A percentile compares a stretch with the other conserved stretches of the same genome.
These are phyloP conservation scores for Cicer arietinum DNA, from an alignment of 306 rosid species.

Conservation along the genomic window DNA sequence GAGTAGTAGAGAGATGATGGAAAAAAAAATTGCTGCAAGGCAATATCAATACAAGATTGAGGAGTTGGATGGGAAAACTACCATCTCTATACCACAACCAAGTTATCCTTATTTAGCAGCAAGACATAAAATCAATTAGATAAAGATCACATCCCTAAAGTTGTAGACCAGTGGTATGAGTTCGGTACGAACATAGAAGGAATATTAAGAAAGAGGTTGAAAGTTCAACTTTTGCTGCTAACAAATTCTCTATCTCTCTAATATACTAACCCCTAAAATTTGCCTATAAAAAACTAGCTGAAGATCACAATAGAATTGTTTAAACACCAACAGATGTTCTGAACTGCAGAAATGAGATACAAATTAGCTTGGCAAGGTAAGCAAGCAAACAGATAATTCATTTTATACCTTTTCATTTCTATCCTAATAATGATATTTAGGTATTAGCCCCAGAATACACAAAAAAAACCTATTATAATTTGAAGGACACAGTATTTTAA, in stretches of 20 bases:
- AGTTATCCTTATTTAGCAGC: neutral
- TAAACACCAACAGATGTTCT: slow-evolving; percentile 10
- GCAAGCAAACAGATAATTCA: neutral
- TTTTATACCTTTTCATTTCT: slow-evolving; percentile 6
- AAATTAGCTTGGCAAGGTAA: slow-evolving; percentile 9
- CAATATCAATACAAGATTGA: slow-evolving; percentile 7
- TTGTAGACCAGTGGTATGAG: too few species aligned
- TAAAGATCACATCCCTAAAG: too few species aligned
- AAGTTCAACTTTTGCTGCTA: too few species aligned
- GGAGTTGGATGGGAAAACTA: neutral
- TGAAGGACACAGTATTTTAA: too few species aligned
- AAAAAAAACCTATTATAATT: neutral
- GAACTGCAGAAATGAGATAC: neutral
- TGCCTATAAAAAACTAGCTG: neutral
- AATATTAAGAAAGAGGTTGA: too few species aligned
- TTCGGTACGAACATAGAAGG: too few species aligned
- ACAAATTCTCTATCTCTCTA: too few species aligned
- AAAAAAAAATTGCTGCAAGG: neutral
- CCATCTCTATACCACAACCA: neutral
- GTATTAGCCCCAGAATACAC: neutral
- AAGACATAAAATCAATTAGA: neutral
- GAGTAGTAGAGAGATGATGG: neutral
- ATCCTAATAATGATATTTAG: slow-evolving; percentile 20
- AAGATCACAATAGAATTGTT: neutral
- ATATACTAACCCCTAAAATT: too few species aligned